A percentile compares a stretch with the other conserved stretches of the same genome.
Evolutionary conservation across 2,329 filamentous ascomycete genomes (phyloP).

Genomic region (Tympanopsis confertula): DNA sequence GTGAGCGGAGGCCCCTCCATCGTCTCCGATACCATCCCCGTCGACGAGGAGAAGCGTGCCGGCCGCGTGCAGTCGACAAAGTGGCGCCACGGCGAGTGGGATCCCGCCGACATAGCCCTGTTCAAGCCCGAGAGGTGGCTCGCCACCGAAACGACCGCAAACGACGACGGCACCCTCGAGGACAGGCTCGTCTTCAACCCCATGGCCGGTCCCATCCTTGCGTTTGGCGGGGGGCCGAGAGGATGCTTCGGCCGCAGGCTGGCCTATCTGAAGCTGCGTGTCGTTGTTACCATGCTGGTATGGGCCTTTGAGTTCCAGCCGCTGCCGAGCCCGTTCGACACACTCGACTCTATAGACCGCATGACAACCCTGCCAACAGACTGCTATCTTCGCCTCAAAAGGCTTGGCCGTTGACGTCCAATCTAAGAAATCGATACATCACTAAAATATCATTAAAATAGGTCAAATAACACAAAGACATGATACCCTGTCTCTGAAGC

Average conservation of each 20-base stretch:
- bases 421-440: too few species aligned
- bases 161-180: not conserved
- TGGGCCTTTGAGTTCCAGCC: slow-evolving; percentile 11
- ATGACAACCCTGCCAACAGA: not conserved
- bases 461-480: too few species aligned
- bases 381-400: not conserved
- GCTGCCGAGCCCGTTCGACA: slow-evolving; percentile 4
- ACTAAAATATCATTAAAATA: too few species aligned
- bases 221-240: slow-evolving; percentile 13
- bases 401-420: too few species aligned
- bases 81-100: slow-evolving; percentile 10
- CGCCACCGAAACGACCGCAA: slow-evolving; percentile 1
- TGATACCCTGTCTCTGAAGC: too few species aligned
- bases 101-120: slow-evolving; percentile 1
- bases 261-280: slow-evolving; percentile 9
- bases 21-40: slow-evolving; percentile 7
- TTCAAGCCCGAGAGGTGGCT: slow-evolving; percentile 7
- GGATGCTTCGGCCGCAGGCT: slow-evolving; percentile 13
- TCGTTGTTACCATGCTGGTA: slow-evolving; percentile 7
- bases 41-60: slow-evolving; percentile 8
- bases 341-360: not conserved
- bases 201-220: slow-evolving; percentile 10
- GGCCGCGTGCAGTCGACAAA: slow-evolving; percentile 1
- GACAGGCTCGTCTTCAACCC: slow-evolving; percentile 7
- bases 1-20: slow-evolving; percentile 9